phyloP scores from a whole-genome alignment of 495 filamentous ascomycete species.

The Penicillium paradoxum region DNA sequence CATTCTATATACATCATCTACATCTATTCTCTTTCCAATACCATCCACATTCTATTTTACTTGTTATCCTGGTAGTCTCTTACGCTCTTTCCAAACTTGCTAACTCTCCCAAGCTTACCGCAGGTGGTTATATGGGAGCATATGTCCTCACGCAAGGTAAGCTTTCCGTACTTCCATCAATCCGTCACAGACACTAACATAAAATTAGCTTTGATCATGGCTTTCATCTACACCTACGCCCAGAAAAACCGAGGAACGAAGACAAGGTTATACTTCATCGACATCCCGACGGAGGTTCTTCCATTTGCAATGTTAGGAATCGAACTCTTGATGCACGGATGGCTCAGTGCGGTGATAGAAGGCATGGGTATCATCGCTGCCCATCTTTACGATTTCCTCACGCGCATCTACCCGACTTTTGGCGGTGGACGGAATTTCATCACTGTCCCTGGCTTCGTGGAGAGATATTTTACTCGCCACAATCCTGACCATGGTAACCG shows the following conservation, averaged over 20 bases:
- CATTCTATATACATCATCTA: conserved; percentile 46
- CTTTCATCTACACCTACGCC: conserved; percentile 71
- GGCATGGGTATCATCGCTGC: conserved; percentile 71
- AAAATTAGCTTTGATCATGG: conserved; percentile 61
- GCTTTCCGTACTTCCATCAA: conserved; percentile 10
- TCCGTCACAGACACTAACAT: conserved; percentile 24
- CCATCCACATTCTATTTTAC: conserved; percentile 16
- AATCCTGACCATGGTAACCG: conserved; percentile 25
- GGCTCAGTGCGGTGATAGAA: conserved; percentile 47
- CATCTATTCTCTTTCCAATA: conserved; percentile 20
- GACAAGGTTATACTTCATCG: conserved; percentile 67
- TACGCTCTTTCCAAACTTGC: conserved; percentile 8
- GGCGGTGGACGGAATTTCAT: conserved; percentile 71
- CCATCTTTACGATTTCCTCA: conserved; percentile 81
- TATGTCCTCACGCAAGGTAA: conserved; percentile 53
- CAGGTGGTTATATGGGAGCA: conserved; percentile 46
- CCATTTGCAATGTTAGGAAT: conserved; percentile 71
- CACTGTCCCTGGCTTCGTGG: conserved; percentile 61
- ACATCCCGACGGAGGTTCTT: conserved; percentile 66
- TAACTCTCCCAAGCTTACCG: conserved; percentile 40
- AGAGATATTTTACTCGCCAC: conserved; percentile 52
- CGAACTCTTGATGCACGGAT: conserved; percentile 56
- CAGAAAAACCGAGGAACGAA: conserved; percentile 75
- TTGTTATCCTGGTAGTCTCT: conserved; percentile 19
- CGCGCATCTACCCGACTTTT: conserved; percentile 75